Conservation (phyloP, 441 rosid species). For the Brassica balearica region DNA sequence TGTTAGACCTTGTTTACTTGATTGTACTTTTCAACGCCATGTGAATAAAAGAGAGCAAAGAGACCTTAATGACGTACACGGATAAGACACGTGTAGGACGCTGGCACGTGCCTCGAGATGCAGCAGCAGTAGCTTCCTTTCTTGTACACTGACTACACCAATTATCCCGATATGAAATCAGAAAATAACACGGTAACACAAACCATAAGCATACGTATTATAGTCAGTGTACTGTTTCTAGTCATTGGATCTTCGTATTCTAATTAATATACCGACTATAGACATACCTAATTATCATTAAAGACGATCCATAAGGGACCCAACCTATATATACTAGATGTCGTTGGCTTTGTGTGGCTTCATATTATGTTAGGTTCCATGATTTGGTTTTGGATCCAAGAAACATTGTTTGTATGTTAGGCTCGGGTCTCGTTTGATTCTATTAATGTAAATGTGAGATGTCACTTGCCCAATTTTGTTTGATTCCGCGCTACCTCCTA, state of each 20-base stretch:
- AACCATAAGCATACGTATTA: neutral
- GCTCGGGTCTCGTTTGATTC: neutral
- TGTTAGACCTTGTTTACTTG: neutral
- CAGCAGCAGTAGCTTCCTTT: neutral
- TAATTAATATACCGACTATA: neutral
- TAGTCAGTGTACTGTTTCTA: neutral
- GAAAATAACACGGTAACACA: neutral
- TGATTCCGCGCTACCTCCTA: neutral
- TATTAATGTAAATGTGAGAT: neutral
- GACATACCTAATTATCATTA: constrained; percentile 24
- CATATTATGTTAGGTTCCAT: constrained; percentile 28
- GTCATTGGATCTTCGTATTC: neutral
- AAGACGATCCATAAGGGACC: constrained; percentile 32
- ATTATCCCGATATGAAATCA: neutral
- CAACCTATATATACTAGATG: constrained; percentile 33
- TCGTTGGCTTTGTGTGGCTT: constrained; percentile 39
- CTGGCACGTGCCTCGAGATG: constrained; percentile 39
- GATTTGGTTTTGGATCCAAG: constrained; percentile 1
- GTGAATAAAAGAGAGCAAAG: constrained; percentile 14
- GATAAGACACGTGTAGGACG: constrained; percentile 32
- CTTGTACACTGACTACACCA: too few relatives aligned
- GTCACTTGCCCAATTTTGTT: neutral
- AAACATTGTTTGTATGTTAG: constrained; percentile 12
- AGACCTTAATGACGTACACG: constrained; percentile 26
- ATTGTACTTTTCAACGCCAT: constrained; percentile 25